Evolutionary conservation across 441 rosid genomes (phyloP), one percentile per base, ranked within the genome.

Genomic region (Erodium trifolium): DNA sequence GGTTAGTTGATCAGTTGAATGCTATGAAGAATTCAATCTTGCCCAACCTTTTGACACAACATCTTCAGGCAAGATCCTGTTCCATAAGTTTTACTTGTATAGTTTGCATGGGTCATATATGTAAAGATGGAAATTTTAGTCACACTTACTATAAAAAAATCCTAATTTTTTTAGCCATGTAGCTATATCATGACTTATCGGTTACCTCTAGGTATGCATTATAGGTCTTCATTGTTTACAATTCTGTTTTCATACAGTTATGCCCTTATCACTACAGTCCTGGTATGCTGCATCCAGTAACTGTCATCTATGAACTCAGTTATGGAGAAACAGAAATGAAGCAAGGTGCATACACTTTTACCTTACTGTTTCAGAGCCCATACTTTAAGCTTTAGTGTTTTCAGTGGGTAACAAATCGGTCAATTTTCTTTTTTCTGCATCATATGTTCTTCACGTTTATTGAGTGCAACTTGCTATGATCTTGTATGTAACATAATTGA

Each of bases 321-420:
- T 90, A 89, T 72, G 98, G 96, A 67, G 97, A 93, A 89, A 82
- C 90, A 29, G 94, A 90, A 81, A 72, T 85, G 84, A 90, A 88
- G 78, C 98, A 90, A 91, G 96, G 98, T 86, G 80, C 67, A 59
- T 37, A 0, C 51, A 11, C 12, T 2, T 6, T 59, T 59, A 59
- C 63, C 63, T 59, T 59, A 59, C 31, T 45, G 51, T 45, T 45
- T 45, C 12, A 8, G 51, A 45, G 3, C 13, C 51, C 51, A 45
- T 45, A 45, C 51, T 45, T 45, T 3, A 3, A 4, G 16, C 17
- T 51, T 13, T 13, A 51, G 12, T 51, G 59, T 51, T 14, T 51
- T 51, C 17, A 13, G 18, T 51, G 59, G 17, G n/a, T 4, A 34
- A 51, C 59, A 51, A 51, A 51, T 51, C n/a, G 12, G 3, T 45